Evolutionary conservation across 1,284 basidiomycete species (phyloP), one percentile per base, ranked within the genome.

Genomic region (Wallemia ichthyophaga): DNA sequence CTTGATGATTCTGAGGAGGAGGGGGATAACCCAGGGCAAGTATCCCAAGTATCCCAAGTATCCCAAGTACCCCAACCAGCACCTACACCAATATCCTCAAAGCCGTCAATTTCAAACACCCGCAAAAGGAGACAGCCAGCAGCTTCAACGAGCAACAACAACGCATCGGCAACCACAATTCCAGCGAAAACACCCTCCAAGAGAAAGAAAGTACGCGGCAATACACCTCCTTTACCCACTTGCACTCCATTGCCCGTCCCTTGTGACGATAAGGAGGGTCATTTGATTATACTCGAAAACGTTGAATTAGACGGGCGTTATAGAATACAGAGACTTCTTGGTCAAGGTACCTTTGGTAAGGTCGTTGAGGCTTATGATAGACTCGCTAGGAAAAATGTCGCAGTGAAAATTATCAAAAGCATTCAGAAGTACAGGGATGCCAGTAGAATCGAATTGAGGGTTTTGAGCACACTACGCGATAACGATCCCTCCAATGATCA

Each of bases 291-390:
- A 60, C 61, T 62, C 1, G 26, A 61, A 58, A 13, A 24, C 25
- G n/a, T 7, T 59, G 67, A 66, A 66, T 59, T 65, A 19, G 37
- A 48, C n/a, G 37, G 37, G 5, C 11, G 37, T 3, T 48, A 48
- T 19, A 48, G 84, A 62, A 95, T 92, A 60, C 78, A 91, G 59
- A 77, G 81, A 59, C 74, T 92, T 37, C 75, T 99, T 1, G 94
- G 94, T 19, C 94, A 98, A 72, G 94, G 94, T 3, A 99, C 94
- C 5, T 99, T 98, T 67, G 94, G 94, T 64, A 99, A 98, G 71
- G 94, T 99, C 26, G 91, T 98, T 59, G 87, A 96, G 69, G 89
- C 89, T 32, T 71, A 83, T 66, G 87, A 95, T 72, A 58, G 60
- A 58, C 59, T 56, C 48, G 64, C 69, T 27, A 76, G 74, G 64